Conservation (phyloP, 2,329 filamentous ascomycete genomes). For the Cucurbitaria berberidis region DNA sequence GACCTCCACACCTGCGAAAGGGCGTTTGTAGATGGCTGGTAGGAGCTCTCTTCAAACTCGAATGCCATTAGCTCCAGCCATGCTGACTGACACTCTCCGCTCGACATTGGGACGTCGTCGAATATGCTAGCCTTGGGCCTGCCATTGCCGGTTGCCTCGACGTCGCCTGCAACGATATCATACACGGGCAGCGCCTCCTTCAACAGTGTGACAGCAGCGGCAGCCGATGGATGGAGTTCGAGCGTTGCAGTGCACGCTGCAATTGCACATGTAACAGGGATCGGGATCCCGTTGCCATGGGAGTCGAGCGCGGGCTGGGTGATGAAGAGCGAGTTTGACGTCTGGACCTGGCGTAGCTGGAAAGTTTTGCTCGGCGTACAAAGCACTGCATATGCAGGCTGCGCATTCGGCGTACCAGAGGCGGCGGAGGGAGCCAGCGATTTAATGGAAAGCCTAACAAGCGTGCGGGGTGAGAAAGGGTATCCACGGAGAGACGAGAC, state of each 20-base stretch:
- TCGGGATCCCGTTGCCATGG: constrained; percentile 43
- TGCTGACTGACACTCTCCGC: constrained; percentile 56
- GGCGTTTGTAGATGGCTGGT: constrained; percentile 56
- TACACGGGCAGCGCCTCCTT: constrained; percentile 50
- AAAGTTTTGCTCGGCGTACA: constrained; percentile 65
- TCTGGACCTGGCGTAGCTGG: constrained; percentile 68
- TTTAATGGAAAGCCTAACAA: constrained; percentile 48
- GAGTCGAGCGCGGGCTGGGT: constrained; percentile 52
- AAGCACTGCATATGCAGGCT: constrained; percentile 60
- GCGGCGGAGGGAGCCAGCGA: constrained; percentile 35
- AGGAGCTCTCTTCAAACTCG: constrained; percentile 51
- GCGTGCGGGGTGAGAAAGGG: constrained; percentile 30
- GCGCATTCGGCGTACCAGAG: constrained; percentile 23
- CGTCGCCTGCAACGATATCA: constrained; percentile 36
- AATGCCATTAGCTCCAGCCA: constrained; percentile 63
- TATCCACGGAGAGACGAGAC: constrained; percentile 20
- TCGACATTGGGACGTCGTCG: constrained; percentile 59
- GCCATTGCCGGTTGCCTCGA: constrained; percentile 37
- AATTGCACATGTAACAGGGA: constrained; percentile 49
- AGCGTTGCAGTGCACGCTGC: constrained; percentile 54
- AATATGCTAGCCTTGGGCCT: constrained; percentile 52
- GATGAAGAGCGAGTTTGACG: constrained; percentile 68
- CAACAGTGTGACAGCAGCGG: constrained; percentile 46
- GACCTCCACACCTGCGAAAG: constrained; percentile 58
- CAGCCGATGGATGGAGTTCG: constrained; percentile 48